phyloP scores from a whole-genome alignment of 257 asterid genomes.

The Nicotiana tabacum region DNA sequence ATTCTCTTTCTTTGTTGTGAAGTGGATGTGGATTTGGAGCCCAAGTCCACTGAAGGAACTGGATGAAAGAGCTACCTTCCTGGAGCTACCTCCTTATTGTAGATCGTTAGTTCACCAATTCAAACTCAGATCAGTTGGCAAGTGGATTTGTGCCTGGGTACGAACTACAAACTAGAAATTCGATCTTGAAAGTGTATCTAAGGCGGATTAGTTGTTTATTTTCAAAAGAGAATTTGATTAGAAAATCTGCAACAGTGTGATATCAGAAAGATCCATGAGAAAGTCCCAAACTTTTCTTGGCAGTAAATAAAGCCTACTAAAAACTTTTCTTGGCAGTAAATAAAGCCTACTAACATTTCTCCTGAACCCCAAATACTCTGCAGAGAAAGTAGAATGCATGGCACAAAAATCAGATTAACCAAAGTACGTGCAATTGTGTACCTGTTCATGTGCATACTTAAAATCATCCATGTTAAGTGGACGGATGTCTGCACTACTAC shows the following conservation, averaged over 20 bases:
- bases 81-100: too few relatives aligned
- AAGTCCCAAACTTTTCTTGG: not conserved
- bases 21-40: too few relatives aligned
- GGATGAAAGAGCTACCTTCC: too few relatives aligned
- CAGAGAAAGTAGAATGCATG: not conserved
- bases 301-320: not conserved
- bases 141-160: too few relatives aligned
- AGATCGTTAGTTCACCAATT: too few relatives aligned
- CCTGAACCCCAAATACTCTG: not conserved
- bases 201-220: too few relatives aligned
- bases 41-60: too few relatives aligned
- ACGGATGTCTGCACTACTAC: constrained; percentile 57
- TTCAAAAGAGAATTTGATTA: too few relatives aligned
- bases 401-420: not conserved
- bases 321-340: not conserved
- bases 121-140: too few relatives aligned
- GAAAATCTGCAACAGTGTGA: not conserved
- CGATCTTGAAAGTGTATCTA: too few relatives aligned
- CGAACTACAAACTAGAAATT: too few relatives aligned
- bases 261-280: not conserved
- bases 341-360: not conserved
- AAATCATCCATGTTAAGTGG: constrained; percentile 59
- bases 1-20: too few relatives aligned
- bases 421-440: not conserved
- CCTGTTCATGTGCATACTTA: constrained; percentile 65